phyloP scores from a whole-genome alignment of 176 grass and related monocot genomes.

The Zoysia pacifica region DNA sequence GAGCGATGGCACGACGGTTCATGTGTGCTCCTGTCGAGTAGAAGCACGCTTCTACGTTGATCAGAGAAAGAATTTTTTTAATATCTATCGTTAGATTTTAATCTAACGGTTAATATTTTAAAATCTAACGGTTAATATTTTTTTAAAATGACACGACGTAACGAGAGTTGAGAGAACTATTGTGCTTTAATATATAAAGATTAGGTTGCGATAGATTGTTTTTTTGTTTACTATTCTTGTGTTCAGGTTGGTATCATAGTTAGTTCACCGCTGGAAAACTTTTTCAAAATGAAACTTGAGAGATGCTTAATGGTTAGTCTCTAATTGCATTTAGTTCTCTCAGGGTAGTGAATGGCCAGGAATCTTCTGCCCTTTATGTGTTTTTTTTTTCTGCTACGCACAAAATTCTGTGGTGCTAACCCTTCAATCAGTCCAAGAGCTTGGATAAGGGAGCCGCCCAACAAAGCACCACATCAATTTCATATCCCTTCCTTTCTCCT shows the following conservation, averaged over 20 bases:
- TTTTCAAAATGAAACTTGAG: constrained; percentile 7
- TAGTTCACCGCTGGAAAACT: constrained; percentile 15
- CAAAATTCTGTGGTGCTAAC: constrained; percentile 48
- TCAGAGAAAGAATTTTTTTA: too few species aligned
- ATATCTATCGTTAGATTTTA: too few species aligned
- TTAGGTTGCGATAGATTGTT: neutral
- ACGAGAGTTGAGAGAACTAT: too few species aligned
- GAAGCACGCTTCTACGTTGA: too few species aligned
- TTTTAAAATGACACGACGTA: too few species aligned
- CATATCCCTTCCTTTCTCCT: constrained; percentile 12
- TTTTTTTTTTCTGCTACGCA: constrained; percentile 5
- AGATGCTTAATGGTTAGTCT: constrained; percentile 33
- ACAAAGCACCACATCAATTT: constrained; percentile 44
- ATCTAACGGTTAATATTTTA: too few species aligned
- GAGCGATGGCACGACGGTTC: too few species aligned
- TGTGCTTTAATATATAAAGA: too few species aligned
- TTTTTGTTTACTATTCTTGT: neutral
- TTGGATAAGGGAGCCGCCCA: constrained; percentile 50
- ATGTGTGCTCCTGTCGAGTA: too few species aligned
- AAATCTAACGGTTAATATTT: too few species aligned
- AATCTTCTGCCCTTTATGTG: constrained; percentile 35
- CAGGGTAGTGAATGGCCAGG: constrained; percentile 48
- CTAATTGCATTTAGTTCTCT: constrained; percentile 51
- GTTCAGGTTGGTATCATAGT: constrained; percentile 1
- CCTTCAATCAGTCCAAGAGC: constrained; percentile 61